Percentiles rank a stretch among this genome's conserved stretches.
These are phyloP conservation scores for Chlorella ohadii DNA, from an alignment of 139 green algal genomes.

Conservation along the genomic window DNA sequence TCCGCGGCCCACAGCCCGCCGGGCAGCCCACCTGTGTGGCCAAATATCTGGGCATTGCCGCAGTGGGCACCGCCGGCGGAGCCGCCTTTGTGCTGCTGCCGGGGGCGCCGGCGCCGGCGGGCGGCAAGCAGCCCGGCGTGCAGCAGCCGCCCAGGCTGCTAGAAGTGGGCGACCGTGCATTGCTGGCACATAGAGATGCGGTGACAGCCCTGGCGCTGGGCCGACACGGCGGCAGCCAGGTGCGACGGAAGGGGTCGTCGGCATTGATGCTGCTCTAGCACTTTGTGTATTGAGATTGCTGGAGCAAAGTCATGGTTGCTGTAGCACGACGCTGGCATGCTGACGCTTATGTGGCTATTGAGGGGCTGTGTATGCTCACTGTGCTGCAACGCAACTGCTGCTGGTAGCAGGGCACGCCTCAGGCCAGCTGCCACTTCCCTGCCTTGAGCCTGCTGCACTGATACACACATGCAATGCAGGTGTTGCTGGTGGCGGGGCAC, in stretches of 20 bases:
- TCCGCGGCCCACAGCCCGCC: conserved; percentile 4
- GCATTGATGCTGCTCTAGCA: no score
- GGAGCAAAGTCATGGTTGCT: no score
- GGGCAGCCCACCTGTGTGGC: conserved; percentile 6
- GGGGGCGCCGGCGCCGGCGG: background rate
- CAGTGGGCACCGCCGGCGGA: conserved; percentile 35
- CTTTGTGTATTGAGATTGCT: no score
- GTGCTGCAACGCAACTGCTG: no score
- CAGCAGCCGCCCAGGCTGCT: conserved; percentile 25
- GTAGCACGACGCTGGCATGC: no score
- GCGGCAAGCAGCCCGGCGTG: conserved; percentile 5
- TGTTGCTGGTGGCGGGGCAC: conserved; percentile 42
- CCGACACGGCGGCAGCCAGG: conserved; percentile 16
- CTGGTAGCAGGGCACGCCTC: no score
- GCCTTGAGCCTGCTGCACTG: no score
- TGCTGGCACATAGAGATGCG: background rate
- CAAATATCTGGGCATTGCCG: conserved; percentile 41
- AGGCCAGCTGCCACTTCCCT: background rate
- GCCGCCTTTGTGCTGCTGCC: conserved; percentile 32
- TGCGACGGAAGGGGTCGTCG: no score
- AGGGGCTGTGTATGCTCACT: no score
- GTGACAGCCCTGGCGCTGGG: conserved; percentile 43
- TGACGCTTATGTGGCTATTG: no score
- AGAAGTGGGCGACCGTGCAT: background rate
- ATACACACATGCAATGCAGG: background rate